Conservation (phyloP, 176 grass and related monocot genomes). For the Melocanna baccifera region DNA sequence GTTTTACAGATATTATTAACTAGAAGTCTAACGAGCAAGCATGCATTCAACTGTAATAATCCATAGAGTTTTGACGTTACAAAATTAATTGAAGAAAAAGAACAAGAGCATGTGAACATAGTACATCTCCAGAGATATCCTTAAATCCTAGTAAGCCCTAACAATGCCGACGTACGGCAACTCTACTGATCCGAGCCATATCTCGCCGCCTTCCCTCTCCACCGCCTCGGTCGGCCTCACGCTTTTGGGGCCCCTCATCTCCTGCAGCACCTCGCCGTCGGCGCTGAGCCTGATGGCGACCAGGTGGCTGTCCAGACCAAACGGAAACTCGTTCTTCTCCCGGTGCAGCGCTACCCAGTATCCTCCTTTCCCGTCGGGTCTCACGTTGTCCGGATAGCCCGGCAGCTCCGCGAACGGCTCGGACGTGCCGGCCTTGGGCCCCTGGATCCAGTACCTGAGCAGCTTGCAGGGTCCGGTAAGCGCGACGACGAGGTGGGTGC, state of each 20-base stretch:
- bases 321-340: not conserved
- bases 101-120: too few relatives aligned
- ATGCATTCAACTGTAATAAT: too few relatives aligned
- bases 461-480: not conserved
- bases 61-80: too few relatives aligned
- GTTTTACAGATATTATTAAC: too few relatives aligned
- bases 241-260: not conserved
- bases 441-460: too few relatives aligned
- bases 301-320: not conserved
- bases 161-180: not conserved
- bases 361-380: not conserved
- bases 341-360: constrained; percentile 32
- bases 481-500: not conserved
- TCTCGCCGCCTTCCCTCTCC: not conserved
- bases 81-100: too few relatives aligned
- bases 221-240: not conserved
- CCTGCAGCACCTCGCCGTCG: not conserved
- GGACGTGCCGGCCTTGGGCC: too few relatives aligned
- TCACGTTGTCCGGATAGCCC: too few relatives aligned
- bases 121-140: too few relatives aligned
- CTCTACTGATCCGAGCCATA: not conserved
- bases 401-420: too few relatives aligned
- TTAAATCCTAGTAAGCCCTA: not conserved
- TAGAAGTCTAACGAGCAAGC: too few relatives aligned
- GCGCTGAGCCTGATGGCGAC: not conserved